A percentile compares a stretch with the other conserved stretches of the same genome.
Evolutionary conservation across 352 stramenopile species (phyloP).

Genomic region (Pythium dissotocum): DNA sequence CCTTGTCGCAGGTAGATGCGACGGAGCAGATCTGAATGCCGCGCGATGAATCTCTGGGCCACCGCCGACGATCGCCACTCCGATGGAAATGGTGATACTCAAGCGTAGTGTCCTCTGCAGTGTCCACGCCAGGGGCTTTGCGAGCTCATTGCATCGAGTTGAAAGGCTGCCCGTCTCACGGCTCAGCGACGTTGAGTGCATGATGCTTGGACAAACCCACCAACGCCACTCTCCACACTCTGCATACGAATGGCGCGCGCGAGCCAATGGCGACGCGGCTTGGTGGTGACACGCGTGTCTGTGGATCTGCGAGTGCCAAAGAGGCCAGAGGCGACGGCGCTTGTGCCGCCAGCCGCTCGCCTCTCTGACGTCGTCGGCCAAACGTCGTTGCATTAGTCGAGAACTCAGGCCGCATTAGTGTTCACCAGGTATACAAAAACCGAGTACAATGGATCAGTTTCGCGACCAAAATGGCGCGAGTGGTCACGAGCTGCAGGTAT

Average conservation of each 20-base stretch:
- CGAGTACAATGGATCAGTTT: conserved; percentile 9
- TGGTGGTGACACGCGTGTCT: not conserved
- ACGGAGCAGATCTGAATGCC: not conserved
- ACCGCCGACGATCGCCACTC: not conserved
- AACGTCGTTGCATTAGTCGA: conserved; percentile 30
- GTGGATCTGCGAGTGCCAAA: not conserved
- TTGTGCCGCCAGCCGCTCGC: not conserved
- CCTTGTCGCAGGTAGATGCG: not conserved
- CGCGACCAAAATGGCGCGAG: not conserved
- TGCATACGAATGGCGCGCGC: not conserved
- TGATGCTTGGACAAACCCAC: not conserved
- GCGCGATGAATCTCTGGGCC: not conserved
- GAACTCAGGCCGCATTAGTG: conserved; percentile 31
- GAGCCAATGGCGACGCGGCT: not conserved
- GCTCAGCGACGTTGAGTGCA: not conserved
- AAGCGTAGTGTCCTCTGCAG: too few species aligned
- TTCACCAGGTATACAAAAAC: conserved; percentile 11
- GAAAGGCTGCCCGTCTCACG: not conserved
- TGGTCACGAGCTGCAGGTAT: not conserved
- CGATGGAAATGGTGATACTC: too few species aligned
- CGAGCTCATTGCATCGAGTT: not conserved
- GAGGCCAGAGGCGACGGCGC: not conserved
- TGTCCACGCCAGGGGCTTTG: too few species aligned
- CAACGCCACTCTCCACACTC: not conserved
- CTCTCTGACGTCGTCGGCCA: not conserved